Evolutionary conservation across 257 asterid species (phyloP).

Genomic region (Plectranthus barbatus): DNA sequence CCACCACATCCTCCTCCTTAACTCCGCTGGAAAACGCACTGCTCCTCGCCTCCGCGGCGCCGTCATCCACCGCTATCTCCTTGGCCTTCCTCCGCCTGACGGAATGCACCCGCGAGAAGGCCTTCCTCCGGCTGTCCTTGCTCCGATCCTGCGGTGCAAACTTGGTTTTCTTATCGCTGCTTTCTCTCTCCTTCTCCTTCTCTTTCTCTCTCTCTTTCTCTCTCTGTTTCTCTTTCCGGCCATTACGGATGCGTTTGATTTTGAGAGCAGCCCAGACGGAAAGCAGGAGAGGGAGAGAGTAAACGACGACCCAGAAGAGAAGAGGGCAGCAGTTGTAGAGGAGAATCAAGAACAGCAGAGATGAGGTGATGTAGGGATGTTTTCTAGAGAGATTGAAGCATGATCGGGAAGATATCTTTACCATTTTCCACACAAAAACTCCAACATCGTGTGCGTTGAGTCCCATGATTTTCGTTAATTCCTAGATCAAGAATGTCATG

Average conservation of each 20-base stretch:
- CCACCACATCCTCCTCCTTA: not conserved
- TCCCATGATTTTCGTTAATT: constrained; percentile 35
- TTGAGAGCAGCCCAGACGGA: constrained; percentile 17
- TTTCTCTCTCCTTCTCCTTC: too few relatives aligned
- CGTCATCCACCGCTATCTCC: constrained; percentile 3
- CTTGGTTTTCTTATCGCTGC: not conserved
- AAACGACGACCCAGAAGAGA: constrained; percentile 48
- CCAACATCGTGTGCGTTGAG: constrained; percentile 34
- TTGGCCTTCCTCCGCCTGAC: constrained; percentile 54
- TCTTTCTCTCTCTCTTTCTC: constrained; percentile 5
- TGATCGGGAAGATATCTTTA: constrained; percentile 23
- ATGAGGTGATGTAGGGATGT: constrained; percentile 39
- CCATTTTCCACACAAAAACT: constrained; percentile 25
- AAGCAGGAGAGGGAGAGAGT: constrained; percentile 29
- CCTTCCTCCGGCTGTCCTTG: constrained; percentile 20
- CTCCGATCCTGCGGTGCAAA: not conserved
- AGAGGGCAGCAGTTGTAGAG: constrained; percentile 39
- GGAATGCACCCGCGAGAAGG: constrained; percentile 45
- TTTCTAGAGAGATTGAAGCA: constrained; percentile 16
- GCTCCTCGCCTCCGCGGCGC: not conserved
- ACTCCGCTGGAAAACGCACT: too few relatives aligned
- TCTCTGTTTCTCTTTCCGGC: not conserved
- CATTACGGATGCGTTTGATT: constrained; percentile 2
- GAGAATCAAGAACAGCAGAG: constrained; percentile 25
- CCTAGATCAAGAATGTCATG: constrained; percentile 1